phyloP scores from a whole-genome alignment of 2,329 filamentous ascomycete genomes.

The Stromatinia cepivora region DNA sequence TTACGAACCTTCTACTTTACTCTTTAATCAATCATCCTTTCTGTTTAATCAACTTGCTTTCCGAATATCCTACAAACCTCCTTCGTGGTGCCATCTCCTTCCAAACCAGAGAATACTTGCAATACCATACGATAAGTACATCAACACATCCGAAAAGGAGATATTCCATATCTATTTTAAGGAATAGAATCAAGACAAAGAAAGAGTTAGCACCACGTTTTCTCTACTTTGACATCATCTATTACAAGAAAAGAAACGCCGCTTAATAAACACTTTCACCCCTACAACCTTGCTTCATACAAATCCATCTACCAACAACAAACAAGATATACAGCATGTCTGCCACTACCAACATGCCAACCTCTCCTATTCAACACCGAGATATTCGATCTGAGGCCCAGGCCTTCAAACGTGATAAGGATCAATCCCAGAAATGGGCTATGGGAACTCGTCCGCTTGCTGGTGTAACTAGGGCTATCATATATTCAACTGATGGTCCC shows the following conservation, averaged over 20 bases:
- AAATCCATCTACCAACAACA: slow-evolving; percentile 2
- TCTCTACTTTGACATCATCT: neutral
- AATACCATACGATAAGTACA: neutral
- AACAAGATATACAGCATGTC: slow-evolving; percentile 21
- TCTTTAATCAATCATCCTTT: neutral
- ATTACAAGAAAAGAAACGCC: slow-evolving; percentile 3
- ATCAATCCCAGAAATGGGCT: slow-evolving; percentile 38
- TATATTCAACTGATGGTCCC: slow-evolving; percentile 1
- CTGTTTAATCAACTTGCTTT: neutral
- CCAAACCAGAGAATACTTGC: neutral
- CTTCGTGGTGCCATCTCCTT: neutral
- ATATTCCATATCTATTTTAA: slow-evolving; percentile 8
- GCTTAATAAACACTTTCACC: neutral
- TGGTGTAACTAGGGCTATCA: slow-evolving; percentile 27
- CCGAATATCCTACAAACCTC: slow-evolving; percentile 4
- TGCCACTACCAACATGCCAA: slow-evolving; percentile 35
- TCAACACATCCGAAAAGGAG: slow-evolving; percentile 12
- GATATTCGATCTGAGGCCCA: slow-evolving; percentile 39
- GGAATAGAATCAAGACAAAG: slow-evolving; percentile 17
- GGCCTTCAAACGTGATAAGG: slow-evolving; percentile 39
- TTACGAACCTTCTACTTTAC: neutral
- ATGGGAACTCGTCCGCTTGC: slow-evolving; percentile 32
- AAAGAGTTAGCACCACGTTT: neutral
- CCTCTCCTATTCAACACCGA: slow-evolving; percentile 32
- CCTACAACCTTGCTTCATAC: neutral